Percentiles rank a stretch among this genome's conserved stretches.
These are phyloP conservation scores for Leishmania lainsoni DNA, from an alignment of 208 protist genomes.

Conservation along the genomic window DNA sequence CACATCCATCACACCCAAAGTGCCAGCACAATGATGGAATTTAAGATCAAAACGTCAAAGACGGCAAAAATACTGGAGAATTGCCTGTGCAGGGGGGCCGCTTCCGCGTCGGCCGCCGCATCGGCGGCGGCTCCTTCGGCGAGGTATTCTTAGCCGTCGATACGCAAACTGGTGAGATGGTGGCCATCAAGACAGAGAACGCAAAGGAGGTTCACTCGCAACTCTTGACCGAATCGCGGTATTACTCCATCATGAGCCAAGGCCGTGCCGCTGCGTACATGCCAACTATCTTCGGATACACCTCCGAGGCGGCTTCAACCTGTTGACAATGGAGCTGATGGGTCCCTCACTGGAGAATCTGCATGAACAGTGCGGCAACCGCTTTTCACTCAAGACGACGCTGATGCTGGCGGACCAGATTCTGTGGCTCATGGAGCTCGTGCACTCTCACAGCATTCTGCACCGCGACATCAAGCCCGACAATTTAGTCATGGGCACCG, in stretches of 20 bases:
- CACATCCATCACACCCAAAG: not conserved
- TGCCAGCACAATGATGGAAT: slow-evolving; percentile 7
- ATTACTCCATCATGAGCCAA: slow-evolving; percentile 82
- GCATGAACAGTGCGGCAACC: slow-evolving; percentile 67
- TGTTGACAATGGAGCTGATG: slow-evolving; percentile 95
- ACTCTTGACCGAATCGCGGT: slow-evolving; percentile 86
- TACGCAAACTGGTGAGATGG: slow-evolving; percentile 81
- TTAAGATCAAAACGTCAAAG: slow-evolving; percentile 20
- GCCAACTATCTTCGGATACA: slow-evolving; percentile 86
- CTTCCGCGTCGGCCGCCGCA: slow-evolving; percentile 96
- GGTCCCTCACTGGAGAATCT: slow-evolving; percentile 93
- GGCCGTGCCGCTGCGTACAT: slow-evolving; percentile 83
- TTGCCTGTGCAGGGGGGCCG: slow-evolving; percentile 56
- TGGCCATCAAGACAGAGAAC: slow-evolving; percentile 94
- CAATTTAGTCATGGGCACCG: slow-evolving; percentile 94
- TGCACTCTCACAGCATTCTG: slow-evolving; percentile 92
- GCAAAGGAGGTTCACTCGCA: slow-evolving; percentile 91
- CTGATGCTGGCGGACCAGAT: slow-evolving; percentile 94
- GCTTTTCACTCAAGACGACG: slow-evolving; percentile 92
- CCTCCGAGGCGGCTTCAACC: slow-evolving; percentile 87
- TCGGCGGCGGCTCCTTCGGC: slow-evolving; percentile 96
- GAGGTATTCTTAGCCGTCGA: slow-evolving; percentile 92
- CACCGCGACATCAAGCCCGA: slow-evolving; percentile 96
- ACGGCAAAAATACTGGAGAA: slow-evolving; percentile 18
- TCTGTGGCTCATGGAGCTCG: slow-evolving; percentile 89